phyloP scores from a whole-genome alignment of 129 eudicot genomes.

The Mikania micrantha region DNA sequence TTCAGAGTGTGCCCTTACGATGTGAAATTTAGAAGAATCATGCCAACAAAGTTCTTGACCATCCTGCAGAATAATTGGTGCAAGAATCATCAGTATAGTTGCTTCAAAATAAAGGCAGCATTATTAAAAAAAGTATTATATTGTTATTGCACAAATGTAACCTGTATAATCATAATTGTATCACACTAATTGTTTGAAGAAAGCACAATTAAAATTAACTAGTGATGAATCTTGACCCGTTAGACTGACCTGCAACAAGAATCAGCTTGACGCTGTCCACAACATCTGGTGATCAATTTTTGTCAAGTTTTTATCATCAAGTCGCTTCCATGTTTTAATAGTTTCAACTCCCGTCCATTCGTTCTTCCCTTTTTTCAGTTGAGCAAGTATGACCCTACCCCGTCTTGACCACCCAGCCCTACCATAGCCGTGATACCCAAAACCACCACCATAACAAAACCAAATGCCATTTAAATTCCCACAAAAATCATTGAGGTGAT shows the following conservation, averaged over 20 bases:
- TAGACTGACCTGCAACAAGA: slow-evolving; percentile 22
- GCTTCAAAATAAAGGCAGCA: too few relatives aligned
- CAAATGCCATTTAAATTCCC: slow-evolving; percentile 70
- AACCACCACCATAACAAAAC: slow-evolving; percentile 98
- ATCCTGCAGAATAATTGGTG: not conserved
- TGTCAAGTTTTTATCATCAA: slow-evolving; percentile 56
- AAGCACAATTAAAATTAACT: not conserved
- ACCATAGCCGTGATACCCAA: slow-evolving; percentile 95
- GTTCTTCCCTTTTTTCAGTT: slow-evolving; percentile 57
- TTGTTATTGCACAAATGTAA: not conserved
- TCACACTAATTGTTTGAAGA: not conserved
- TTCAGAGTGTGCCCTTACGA: not conserved
- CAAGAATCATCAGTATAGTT: not conserved
- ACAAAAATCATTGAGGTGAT: slow-evolving; percentile 89
- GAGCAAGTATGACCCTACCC: slow-evolving; percentile 55
- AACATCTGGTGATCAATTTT: slow-evolving; percentile 79
- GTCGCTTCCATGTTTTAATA: slow-evolving; percentile 86
- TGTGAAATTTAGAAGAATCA: not conserved
- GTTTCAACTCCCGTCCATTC: slow-evolving; percentile 71
- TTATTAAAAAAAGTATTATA: not conserved
- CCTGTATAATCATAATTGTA: not conserved
- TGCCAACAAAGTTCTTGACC: not conserved
- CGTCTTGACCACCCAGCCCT: slow-evolving; percentile 70
- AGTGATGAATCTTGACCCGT: not conserved
- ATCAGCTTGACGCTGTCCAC: slow-evolving; percentile 46